Base-by-base conservation (phyloP, 345 rosid species). In the Adansonia digitata region DNA sequence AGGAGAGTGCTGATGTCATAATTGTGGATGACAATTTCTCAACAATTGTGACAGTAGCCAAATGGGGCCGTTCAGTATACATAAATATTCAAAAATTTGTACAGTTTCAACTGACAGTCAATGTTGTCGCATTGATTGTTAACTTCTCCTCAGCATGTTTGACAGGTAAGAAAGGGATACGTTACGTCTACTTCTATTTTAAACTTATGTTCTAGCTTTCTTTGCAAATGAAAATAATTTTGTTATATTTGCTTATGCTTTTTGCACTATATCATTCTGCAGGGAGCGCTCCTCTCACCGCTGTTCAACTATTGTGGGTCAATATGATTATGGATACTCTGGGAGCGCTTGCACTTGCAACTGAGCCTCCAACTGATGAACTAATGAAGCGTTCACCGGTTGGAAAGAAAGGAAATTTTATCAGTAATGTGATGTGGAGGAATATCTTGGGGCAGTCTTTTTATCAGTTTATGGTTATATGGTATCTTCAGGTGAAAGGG, bases 1-100 rank as follows among this genome's bases (percentile, higher is more conserved):
- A 94, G 84, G 98, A 94, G 90, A 94, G 98, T 64, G 98, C 98
- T 1, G 98, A 94, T 86, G 97, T 94, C 48, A 81, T 94, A 69
- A 94, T 94, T 74, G 89, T 92, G 69, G 98, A 94, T 53, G 98
- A 94, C 79, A 94, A 94, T 62, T 94, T 94, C 86, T 90, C 97
- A 59, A 92, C 98, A 2, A 94, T 94, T 34, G 98, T 85, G 74
- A 94, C 98, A 31, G 98, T 94, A 17, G 97, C 97, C 75, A 92
- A 85, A 87, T 94, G 63, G 63, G 63, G 63, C 6, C 63, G 63
- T 57, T 57, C 63, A 6, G 63, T 59, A 59, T 59, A 59, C 84
- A 83, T 94, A 27, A 94, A 94, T 76, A 94, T 92, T 72, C 97
- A 94, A 80, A 94, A 94, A 77, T 92, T 94, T 65, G 97, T 92